Evolutionary conservation across 2,329 filamentous ascomycete genomes (phyloP).

Genomic region (Gyromitra esculenta): DNA sequence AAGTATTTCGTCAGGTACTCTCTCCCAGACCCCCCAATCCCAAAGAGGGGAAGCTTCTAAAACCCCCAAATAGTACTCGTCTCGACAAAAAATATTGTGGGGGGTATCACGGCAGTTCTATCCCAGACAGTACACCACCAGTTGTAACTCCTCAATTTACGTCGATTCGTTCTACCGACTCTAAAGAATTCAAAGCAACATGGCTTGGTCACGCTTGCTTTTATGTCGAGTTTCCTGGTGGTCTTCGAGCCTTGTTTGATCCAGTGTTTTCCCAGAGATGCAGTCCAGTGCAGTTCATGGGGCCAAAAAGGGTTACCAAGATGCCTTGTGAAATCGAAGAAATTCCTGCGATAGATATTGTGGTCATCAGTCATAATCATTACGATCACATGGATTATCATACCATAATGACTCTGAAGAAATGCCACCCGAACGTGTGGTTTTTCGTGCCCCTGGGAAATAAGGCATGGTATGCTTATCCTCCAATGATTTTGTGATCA

Average conservation of each 20-base stretch:
- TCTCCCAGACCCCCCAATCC: slow-evolving; percentile 19
- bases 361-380: slow-evolving; percentile 85
- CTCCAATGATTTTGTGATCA: slow-evolving; percentile 14
- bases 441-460: slow-evolving; percentile 89
- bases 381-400: slow-evolving; percentile 89
- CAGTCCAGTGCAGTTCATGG: slow-evolving; percentile 75
- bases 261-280: slow-evolving; percentile 92
- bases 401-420: slow-evolving; percentile 75
- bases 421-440: slow-evolving; percentile 78
- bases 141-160: slow-evolving; percentile 76
- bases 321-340: slow-evolving; percentile 80
- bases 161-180: slow-evolving; percentile 66
- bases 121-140: slow-evolving; percentile 72
- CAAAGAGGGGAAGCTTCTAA: slow-evolving; percentile 19
- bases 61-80: slow-evolving; percentile 28
- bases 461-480: slow-evolving; percentile 70
- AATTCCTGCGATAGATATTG: slow-evolving; percentile 78
- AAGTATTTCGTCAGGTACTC: slow-evolving; percentile 49
- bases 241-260: slow-evolving; percentile 89
- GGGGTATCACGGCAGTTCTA: slow-evolving; percentile 58
- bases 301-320: slow-evolving; percentile 79
- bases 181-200: slow-evolving; percentile 76
- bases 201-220: slow-evolving; percentile 97
- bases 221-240: slow-evolving; percentile 86
- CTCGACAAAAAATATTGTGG: slow-evolving; percentile 7